phyloP scores from a whole-genome alignment of 148 eudicot genomes.

The Nyssa sinensis region DNA sequence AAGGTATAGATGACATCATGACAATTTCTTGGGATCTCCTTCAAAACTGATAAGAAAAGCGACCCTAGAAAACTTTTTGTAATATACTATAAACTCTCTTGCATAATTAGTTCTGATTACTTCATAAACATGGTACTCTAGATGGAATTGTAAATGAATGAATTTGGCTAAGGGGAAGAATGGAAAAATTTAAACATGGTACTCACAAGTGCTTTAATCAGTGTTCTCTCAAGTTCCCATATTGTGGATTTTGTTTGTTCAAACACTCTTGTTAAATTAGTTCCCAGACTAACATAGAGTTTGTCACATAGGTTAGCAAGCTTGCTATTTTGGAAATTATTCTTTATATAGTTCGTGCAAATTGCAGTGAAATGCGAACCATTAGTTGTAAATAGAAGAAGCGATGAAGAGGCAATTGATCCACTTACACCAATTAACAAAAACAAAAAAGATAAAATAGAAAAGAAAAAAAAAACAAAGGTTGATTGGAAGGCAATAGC shows the following conservation, averaged over 20 bases:
- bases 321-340: too few species aligned
- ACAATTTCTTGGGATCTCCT: neutral
- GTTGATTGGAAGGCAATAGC: too few species aligned
- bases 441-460: too few species aligned
- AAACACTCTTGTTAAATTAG: too few species aligned
- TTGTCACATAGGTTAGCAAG: neutral
- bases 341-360: too few species aligned
- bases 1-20: neutral
- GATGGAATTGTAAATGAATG: neutral
- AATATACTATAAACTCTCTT: neutral
- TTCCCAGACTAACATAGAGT: too few species aligned
- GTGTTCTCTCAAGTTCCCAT: neutral
- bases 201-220: neutral
- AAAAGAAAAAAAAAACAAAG: too few species aligned
- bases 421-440: too few species aligned
- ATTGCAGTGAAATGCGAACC: too few species aligned
- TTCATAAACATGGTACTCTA: neutral
- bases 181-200: neutral
- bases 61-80: neutral
- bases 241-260: too few species aligned
- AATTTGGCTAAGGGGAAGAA: neutral
- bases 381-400: too few species aligned
- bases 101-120: neutral
- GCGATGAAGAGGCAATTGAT: too few species aligned
- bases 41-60: neutral